phyloP scores from a whole-genome alignment of 1,284 basidiomycete species.

The Irpex sp. region DNA sequence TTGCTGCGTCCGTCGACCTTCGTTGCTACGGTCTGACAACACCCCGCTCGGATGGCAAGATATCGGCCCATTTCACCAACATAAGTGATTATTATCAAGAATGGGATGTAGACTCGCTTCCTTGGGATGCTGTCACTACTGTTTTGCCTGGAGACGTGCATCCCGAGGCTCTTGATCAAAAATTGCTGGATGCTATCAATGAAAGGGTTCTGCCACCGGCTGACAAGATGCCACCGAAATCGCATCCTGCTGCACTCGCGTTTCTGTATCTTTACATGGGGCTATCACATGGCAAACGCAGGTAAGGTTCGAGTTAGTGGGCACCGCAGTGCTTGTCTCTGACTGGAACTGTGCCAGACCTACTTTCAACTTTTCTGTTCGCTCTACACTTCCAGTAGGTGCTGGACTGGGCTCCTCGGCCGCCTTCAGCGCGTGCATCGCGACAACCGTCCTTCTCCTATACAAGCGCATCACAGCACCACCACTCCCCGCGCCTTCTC shows the following conservation, averaged over 20 bases:
- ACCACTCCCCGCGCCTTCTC: constrained; percentile 40
- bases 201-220: constrained; percentile 46
- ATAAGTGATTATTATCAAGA: constrained; percentile 74
- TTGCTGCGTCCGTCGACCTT: constrained; percentile 93
- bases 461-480: constrained; percentile 59
- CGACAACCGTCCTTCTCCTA: constrained; percentile 79
- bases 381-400: constrained; percentile 96
- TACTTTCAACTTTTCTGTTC: constrained; percentile 77
- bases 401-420: constrained; percentile 98
- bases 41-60: constrained; percentile 69
- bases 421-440: constrained; percentile 87
- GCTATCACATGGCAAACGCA: constrained; percentile 43
- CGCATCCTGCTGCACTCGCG: constrained; percentile 70
- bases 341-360: constrained; percentile 38
- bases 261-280: constrained; percentile 96
- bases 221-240: constrained; percentile 42
- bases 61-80: constrained; percentile 82
- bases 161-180: constrained; percentile 65
- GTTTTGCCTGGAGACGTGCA: constrained; percentile 51
- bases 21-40: constrained; percentile 89
- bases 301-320: constrained; percentile 45
- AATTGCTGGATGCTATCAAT: constrained; percentile 67
- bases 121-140: constrained; percentile 76
- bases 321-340: background rate
- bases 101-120: constrained; percentile 82